phyloP scores from a whole-genome alignment of 306 rosid species.

The Ziziphus jujuba region DNA sequence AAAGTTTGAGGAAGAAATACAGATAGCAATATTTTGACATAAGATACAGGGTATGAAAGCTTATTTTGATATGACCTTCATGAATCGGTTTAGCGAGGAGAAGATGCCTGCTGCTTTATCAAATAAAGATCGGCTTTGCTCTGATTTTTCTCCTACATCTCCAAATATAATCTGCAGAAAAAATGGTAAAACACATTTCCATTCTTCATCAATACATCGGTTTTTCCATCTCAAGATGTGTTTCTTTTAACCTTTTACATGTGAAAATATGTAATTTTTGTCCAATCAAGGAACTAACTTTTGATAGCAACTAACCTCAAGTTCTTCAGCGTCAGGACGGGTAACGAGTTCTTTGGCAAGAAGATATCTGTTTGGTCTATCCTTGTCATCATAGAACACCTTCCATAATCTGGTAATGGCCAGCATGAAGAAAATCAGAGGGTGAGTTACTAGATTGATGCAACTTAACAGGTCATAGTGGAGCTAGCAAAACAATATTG shows the following conservation, averaged over 20 bases:
- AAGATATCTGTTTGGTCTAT: slow-evolving; percentile 76
- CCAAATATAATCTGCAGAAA: slow-evolving; percentile 65
- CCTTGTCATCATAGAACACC: slow-evolving; percentile 92
- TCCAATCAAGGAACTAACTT: neutral
- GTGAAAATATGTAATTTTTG: neutral
- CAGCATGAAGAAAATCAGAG: slow-evolving; percentile 23
- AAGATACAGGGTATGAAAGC: neutral
- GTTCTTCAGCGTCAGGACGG: slow-evolving; percentile 84
- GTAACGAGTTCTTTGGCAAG: slow-evolving; percentile 76
- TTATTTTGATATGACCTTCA: slow-evolving; percentile 67
- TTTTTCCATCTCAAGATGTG: neutral
- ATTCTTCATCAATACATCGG: neutral
- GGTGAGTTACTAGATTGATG: neutral
- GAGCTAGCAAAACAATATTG: neutral
- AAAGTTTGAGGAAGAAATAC: neutral
- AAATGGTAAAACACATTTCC: neutral
- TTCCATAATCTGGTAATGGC: slow-evolving; percentile 69
- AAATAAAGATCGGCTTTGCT: slow-evolving; percentile 58
- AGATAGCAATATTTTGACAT: slow-evolving; percentile 4
- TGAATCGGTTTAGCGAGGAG: slow-evolving; percentile 79
- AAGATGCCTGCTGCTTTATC: slow-evolving; percentile 75
- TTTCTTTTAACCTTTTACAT: neutral
- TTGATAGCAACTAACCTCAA: slow-evolving; percentile 63
- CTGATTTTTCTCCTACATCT: slow-evolving; percentile 52
- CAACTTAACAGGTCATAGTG: neutral